A percentile compares a stretch with the other conserved stretches of the same genome.
These are phyloP conservation scores for Scenedesmus sp. DNA, from an alignment of 163 green algal genomes.

Conservation along the genomic window DNA sequence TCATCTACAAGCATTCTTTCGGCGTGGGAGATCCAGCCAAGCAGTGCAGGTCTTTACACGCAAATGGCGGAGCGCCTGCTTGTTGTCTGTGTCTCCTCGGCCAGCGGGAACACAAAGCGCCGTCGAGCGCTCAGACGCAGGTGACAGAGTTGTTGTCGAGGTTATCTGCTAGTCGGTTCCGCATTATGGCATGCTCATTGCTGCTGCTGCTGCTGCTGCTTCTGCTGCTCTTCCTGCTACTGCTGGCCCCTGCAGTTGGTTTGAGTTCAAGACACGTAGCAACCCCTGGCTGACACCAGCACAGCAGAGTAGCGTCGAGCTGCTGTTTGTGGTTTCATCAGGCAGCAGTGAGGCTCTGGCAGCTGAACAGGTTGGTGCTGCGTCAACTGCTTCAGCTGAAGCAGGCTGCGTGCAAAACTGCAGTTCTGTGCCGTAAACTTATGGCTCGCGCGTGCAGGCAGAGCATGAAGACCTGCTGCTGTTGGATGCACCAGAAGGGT, in stretches of 20 bases:
- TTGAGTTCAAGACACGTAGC: neutral
- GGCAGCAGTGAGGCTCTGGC: neutral
- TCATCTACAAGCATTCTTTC: neutral
- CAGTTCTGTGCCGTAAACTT: neutral
- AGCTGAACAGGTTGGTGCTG: constrained; percentile 12
- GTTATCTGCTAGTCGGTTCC: too few relatives aligned
- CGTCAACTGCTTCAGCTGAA: neutral
- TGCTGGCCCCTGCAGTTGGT: constrained; percentile 39
- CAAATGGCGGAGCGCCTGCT: neutral
- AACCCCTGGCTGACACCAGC: neutral
- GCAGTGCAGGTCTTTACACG: neutral
- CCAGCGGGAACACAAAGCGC: neutral
- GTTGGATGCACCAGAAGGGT: constrained; percentile 63
- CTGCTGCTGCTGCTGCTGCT: neutral
- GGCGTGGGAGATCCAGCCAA: neutral
- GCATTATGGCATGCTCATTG: neutral
- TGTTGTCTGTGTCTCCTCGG: constrained; percentile 24
- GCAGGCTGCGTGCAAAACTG: neutral
- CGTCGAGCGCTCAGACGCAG: constrained; percentile 16
- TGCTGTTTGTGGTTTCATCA: constrained; percentile 23
- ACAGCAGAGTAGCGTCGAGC: neutral
- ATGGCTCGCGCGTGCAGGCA: constrained; percentile 26
- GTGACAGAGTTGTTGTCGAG: neutral
- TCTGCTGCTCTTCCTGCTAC: neutral
- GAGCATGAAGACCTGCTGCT: constrained; percentile 61